A percentile compares a stretch with the other conserved stretches of the same genome.
These are phyloP conservation scores for Neophaeococcomyces mojaviensis DNA, from an alignment of 2,329 filamentous ascomycete species.

Conservation along the genomic window DNA sequence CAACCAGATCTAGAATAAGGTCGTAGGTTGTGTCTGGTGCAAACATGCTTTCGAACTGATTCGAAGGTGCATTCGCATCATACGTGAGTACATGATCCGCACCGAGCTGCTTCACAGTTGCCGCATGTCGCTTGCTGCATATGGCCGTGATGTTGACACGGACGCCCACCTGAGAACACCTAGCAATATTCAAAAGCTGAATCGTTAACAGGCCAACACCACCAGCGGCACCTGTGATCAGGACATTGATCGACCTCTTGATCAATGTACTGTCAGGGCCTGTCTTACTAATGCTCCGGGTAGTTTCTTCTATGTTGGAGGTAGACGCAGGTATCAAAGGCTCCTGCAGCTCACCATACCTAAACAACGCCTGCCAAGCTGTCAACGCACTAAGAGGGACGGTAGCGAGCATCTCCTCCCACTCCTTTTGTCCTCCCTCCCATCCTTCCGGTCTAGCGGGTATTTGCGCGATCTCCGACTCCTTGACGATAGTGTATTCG, in stretches of 20 bases:
- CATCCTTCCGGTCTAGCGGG: slow-evolving; percentile 23
- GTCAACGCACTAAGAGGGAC: slow-evolving; percentile 34
- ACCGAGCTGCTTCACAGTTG: neutral
- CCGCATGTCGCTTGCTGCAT: neutral
- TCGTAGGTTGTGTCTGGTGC: neutral
- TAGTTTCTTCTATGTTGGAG: too few species aligned
- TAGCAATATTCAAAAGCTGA: too few species aligned
- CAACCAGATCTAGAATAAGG: neutral
- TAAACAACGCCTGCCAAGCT: slow-evolving; percentile 37
- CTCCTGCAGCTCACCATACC: slow-evolving; percentile 26
- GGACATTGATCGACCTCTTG: slow-evolving; percentile 25
- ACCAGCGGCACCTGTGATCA: slow-evolving; percentile 32
- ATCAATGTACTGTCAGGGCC: neutral
- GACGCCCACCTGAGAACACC: too few species aligned
- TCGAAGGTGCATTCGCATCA: neutral
- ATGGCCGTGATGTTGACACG: neutral
- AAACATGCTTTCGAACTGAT: neutral
- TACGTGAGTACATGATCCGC: neutral
- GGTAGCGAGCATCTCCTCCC: slow-evolving; percentile 25
- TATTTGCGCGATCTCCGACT: slow-evolving; percentile 28
- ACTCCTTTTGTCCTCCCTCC: slow-evolving; percentile 28
- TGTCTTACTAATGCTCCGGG: slow-evolving; percentile 3
- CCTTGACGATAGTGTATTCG: slow-evolving; percentile 32
- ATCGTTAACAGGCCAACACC: slow-evolving; percentile 33
- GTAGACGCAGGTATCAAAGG: too few species aligned